Base-by-base conservation (phyloP, 2,329 filamentous ascomycete species). In the Bipolaris gigantea region DNA sequence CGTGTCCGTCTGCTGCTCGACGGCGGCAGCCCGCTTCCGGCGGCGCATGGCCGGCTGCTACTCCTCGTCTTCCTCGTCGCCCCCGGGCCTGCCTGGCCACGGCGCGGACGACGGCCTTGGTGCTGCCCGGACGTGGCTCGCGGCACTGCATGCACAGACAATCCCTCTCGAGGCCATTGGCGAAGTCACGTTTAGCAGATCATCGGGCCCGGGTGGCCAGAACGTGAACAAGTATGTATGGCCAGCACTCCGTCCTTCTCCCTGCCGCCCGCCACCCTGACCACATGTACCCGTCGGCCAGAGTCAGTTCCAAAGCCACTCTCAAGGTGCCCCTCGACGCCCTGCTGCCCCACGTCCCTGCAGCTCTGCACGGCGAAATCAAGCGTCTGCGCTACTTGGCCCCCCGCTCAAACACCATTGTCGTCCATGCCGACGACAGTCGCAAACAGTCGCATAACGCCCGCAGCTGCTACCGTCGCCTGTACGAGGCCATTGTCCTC, bases 181-280 rank as follows among this genome's bases (percentile, higher is more conserved):
- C 64, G 79, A 85, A 56, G 68, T 87, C 60, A 83, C 79, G 44
- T 88, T 85, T 70, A 86, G 83, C 67, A 79, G 85, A 53, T 86
- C 85, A 2, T 85, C 84, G 48, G 85, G 85, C 3, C 85, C 85
- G 16, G 85, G 85, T 46, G 85, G 85, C 10, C 85, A 88, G 70
- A 87, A 88, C 75, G 85, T 88, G 52, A 88, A 88, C 74, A 88
- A 88, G 85, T 87, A 64, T 57, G 85, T 87, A 64, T 57, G 63
- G 56, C 59, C 56, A 57, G 56, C 46, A 49, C 34, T 53, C n/a
- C 33, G 50, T 40, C 48, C 7, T 9, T 39, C 50, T 49, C 36
- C 43, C 55, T 55, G 56, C 48, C 55, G 27, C n/a, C 57, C 60
- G 54, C 63, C 60, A 55, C 57, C 50, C 63, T 66, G 61, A 65